Base-by-base conservation (phyloP, 2,329 filamentous ascomycete genomes). In the Diplodia sapinea region DNA sequence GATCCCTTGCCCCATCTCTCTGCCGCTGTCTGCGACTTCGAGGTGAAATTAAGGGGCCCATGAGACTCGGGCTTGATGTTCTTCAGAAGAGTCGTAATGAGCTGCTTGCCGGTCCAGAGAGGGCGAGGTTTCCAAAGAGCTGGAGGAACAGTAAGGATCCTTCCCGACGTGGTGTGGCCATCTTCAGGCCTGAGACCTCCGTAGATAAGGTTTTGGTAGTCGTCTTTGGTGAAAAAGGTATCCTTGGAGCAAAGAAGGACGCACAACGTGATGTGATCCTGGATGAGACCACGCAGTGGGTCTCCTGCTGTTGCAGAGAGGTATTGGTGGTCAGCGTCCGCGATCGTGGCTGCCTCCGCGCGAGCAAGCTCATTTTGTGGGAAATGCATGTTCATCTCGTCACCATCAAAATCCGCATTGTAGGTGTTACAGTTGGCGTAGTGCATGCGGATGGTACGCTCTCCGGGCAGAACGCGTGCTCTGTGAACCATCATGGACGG, bases 331-430 rank as follows among this genome's bases (percentile, higher is more conserved):
- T 99, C 94, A 2, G 95, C 97, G 77, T 98, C 94, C 47, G 95
- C 95, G 74, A 99, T 90, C 72, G 93, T 92, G 72, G 96, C 86
- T 1, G 95, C 95, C 81, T 99, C 95, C 2, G 94, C 92, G 72
- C 95, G 87, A 17, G 95, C 95, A 71, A 98, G 85, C 77, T 98
- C 96, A 73, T 97, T 98, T 74, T 99, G 95, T 1, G 95, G 95
- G 75, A 99, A 98, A 80, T 99, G 95, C 94, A 99, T 96, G 79
- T 99, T 99, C 95, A 99, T 99, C 80, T 99, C 95, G 77, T 99
- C 95, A 79, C 95, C 95, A 75, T 99, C 96, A 76, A 99, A 99
- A 85, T 99, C 95, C 38, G 95, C 95, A 74, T 99, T 99, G 84
- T 99, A 99, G 0, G 95, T 97, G 76, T 99, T 99, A 79, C 95